Conservation (phyloP, 2,329 filamentous ascomycete species). For the Cladosporium sp. region DNA sequence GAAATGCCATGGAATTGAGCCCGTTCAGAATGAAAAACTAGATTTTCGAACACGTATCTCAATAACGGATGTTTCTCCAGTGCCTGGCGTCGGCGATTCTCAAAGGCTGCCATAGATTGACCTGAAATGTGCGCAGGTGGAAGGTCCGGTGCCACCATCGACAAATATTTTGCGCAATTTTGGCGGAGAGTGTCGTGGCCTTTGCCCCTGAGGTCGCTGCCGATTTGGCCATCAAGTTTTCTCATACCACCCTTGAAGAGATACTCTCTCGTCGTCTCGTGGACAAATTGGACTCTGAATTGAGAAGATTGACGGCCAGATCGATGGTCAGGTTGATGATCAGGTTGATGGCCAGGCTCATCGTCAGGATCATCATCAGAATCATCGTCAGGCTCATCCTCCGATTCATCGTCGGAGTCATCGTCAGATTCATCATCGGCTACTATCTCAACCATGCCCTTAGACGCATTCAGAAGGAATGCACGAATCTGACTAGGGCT, state of each 20-base stretch:
- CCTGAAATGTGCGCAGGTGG: background rate
- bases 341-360: too few relatives aligned
- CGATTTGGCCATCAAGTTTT: background rate
- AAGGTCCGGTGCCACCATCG: background rate
- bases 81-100: too few relatives aligned
- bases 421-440: constrained; percentile 19
- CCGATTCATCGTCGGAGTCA: too few relatives aligned
- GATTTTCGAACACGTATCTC: background rate
- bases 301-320: too few relatives aligned
- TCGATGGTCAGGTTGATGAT: too few relatives aligned
- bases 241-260: background rate
- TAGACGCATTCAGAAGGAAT: constrained; percentile 43
- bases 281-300: constrained; percentile 49
- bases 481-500: constrained; percentile 25
- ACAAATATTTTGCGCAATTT: background rate
- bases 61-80: background rate
- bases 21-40: background rate
- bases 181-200: background rate
- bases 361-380: too few relatives aligned
- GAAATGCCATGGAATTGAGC: background rate
- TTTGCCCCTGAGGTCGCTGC: background rate
- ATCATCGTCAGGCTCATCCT: too few relatives aligned
- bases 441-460: constrained; percentile 47
- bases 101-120: too few relatives aligned
- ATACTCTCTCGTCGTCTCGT: constrained; percentile 41